phyloP scores from a whole-genome alignment of 805 yeast species.

The Candida insectorum region DNA sequence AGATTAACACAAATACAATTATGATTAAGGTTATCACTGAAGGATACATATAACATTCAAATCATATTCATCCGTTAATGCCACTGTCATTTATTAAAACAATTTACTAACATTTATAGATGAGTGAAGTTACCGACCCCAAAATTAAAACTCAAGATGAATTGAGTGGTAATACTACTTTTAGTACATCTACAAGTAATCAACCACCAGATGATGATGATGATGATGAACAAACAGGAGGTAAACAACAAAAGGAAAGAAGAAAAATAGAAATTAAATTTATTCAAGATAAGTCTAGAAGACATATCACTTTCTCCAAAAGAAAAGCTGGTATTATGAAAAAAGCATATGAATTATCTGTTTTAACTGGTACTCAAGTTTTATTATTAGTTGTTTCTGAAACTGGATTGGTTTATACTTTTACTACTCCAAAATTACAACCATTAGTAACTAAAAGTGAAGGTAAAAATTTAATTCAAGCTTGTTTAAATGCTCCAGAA shows the following conservation, averaged over 20 bases:
- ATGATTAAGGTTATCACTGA: too few relatives aligned
- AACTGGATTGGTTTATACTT: slow-evolving; percentile 97
- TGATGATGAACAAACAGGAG: slow-evolving; percentile 47
- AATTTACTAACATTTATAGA: slow-evolving; percentile 9
- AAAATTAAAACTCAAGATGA: slow-evolving; percentile 29
- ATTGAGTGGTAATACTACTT: slow-evolving; percentile 17
- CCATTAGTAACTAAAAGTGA: slow-evolving; percentile 96
- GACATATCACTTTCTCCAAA: slow-evolving; percentile 96
- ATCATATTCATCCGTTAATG: too few relatives aligned
- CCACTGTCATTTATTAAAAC: too few relatives aligned
- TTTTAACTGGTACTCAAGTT: slow-evolving; percentile 96
- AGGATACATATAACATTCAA: too few relatives aligned
- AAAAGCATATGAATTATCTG: slow-evolving; percentile 97
- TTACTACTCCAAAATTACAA: slow-evolving; percentile 98
- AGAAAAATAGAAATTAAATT: slow-evolving; percentile 96
- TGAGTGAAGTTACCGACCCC: slow-evolving; percentile 38
- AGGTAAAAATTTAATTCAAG: slow-evolving; percentile 95
- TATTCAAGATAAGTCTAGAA: slow-evolving; percentile 94
- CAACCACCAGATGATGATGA: slow-evolving; percentile 42
- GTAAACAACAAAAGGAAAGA: slow-evolving; percentile 52
- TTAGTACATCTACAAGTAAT: slow-evolving; percentile 21
- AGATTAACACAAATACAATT: too few relatives aligned
- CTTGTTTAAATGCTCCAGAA: slow-evolving; percentile 96
- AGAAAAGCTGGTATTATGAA: slow-evolving; percentile 99
- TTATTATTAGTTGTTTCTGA: slow-evolving; percentile 91